phyloP scores from a whole-genome alignment of 2,329 filamentous ascomycete species.

The Verticillium nubilum region DNA sequence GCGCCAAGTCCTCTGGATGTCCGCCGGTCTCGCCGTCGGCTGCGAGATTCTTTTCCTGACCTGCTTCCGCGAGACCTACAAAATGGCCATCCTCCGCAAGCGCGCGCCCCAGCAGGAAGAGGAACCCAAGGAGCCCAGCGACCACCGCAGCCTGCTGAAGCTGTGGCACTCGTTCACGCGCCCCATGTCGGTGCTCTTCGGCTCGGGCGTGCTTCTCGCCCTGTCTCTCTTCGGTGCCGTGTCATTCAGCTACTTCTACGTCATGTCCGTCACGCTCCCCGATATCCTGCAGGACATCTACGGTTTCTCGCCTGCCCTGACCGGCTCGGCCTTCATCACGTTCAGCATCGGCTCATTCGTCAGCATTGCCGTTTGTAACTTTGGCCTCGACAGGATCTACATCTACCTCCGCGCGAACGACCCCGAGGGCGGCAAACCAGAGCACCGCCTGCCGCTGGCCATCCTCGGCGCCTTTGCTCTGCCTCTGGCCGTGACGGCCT shows the following conservation, averaged over 20 bases:
- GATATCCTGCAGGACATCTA: conserved; percentile 43
- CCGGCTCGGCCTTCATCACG: conserved; percentile 46
- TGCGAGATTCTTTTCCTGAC: conserved; percentile 46
- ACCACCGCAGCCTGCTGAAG: conserved; percentile 18
- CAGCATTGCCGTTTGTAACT: conserved; percentile 44
- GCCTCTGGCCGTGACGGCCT: conserved; percentile 37
- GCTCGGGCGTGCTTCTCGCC: conserved; percentile 47
- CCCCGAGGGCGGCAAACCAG: conserved; percentile 37
- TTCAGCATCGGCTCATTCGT: conserved; percentile 48
- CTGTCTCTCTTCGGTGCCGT: conserved; percentile 40
- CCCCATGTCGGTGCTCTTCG: conserved; percentile 39
- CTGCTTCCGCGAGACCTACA: conserved; percentile 56
- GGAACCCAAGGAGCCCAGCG: conserved; percentile 12
- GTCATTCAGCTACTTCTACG: conserved; percentile 46
- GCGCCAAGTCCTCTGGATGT: conserved; percentile 47
- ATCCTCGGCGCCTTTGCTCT: conserved; percentile 40
- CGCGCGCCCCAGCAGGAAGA: conserved; percentile 20
- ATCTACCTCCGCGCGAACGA: conserved; percentile 34
- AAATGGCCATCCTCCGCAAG: conserved; percentile 45
- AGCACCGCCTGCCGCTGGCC: conserved; percentile 48
- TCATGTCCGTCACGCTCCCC: conserved; percentile 48
- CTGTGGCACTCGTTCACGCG: conserved; percentile 36
- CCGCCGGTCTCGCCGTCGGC: conserved; percentile 36
- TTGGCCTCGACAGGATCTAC: conserved; percentile 47
- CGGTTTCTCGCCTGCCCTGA: conserved; percentile 41